phyloP scores from a whole-genome alignment of 495 filamentous ascomycete species.

The Amniculicola lignicola region DNA sequence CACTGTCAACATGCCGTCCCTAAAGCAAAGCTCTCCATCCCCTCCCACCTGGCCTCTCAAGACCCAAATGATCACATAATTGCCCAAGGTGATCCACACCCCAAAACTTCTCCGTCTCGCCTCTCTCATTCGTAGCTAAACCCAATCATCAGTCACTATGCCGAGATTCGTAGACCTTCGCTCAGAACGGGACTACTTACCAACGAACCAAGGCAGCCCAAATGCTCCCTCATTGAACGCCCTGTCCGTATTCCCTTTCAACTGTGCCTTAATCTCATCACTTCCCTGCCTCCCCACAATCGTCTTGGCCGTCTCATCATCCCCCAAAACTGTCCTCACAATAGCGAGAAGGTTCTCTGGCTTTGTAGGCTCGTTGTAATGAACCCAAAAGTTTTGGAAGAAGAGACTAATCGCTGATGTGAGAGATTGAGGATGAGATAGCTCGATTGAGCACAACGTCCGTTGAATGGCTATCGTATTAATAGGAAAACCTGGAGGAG shows the following conservation, averaged over 20 bases:
- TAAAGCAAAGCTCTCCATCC: constrained; percentile 54
- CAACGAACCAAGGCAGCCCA: constrained; percentile 69
- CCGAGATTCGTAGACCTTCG: not conserved
- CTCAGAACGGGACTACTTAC: constrained; percentile 38
- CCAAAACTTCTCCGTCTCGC: constrained; percentile 63
- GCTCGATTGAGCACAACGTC: constrained; percentile 33
- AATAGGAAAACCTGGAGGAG: constrained; percentile 59
- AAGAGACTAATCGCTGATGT: constrained; percentile 48
- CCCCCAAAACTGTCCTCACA: constrained; percentile 52
- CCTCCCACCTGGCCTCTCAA: constrained; percentile 45
- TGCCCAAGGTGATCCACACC: constrained; percentile 68
- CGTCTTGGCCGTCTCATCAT: constrained; percentile 43
- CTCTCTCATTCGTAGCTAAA: constrained; percentile 51
- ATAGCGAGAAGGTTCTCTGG: constrained; percentile 49
- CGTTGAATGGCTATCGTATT: constrained; percentile 51
- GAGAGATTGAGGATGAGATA: constrained; percentile 47
- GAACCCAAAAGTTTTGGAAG: constrained; percentile 58
- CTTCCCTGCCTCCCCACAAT: constrained; percentile 44
- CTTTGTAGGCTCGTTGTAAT: constrained; percentile 49
- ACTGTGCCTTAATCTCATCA: constrained; percentile 53
- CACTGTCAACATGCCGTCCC: too few species aligned
- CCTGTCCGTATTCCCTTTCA: constrained; percentile 55
- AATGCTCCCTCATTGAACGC: constrained; percentile 64
- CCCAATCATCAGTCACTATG: constrained; percentile 3
- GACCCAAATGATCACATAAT: constrained; percentile 58